phyloP scores from a whole-genome alignment of 2,329 filamentous ascomycete species.

The Alternaria atra region DNA sequence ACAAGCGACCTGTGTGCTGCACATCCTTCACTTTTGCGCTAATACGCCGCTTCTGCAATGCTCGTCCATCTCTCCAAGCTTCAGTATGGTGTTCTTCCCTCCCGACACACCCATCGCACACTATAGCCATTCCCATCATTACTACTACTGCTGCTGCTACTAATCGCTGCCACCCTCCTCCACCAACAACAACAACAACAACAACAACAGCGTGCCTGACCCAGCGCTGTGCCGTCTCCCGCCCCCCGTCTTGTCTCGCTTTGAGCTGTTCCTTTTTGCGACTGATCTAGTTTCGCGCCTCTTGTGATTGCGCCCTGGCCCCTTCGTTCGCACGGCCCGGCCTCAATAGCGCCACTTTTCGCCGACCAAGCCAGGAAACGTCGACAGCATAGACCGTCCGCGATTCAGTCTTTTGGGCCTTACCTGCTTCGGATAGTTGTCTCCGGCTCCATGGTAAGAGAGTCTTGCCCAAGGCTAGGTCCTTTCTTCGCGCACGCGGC shows the following conservation, averaged over 20 bases:
- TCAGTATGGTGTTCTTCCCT: neutral
- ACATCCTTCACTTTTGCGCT: conserved; percentile 27
- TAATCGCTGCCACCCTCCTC: neutral
- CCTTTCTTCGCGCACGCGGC: conserved; percentile 40
- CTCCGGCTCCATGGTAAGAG: conserved; percentile 51
- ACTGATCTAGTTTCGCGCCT: conserved; percentile 28
- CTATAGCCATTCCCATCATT: neutral
- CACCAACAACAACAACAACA: neutral
- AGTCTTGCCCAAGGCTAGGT: conserved; percentile 42
- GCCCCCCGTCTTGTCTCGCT: conserved; percentile 17
- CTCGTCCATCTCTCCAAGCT: conserved; percentile 4
- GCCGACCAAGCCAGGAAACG: conserved; percentile 41
- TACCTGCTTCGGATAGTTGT: conserved; percentile 48
- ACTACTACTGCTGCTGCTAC: neutral
- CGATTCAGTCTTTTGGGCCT: conserved; percentile 37
- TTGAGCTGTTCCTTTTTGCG: conserved; percentile 22
- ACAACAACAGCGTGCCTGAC: conserved; percentile 10
- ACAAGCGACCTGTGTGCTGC: conserved; percentile 35
- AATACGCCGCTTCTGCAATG: conserved; percentile 22
- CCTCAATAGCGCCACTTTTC: conserved; percentile 39
- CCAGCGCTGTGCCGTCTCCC: conserved; percentile 13
- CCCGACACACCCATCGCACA: neutral
- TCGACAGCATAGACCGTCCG: conserved; percentile 43
- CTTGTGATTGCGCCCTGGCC: conserved; percentile 34
- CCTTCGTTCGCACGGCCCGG: conserved; percentile 41